Percentiles rank a stretch among this genome's conserved stretches.
Conservation (phyloP, 768 basidiomycete species). For the Leccinum pellstonianum region DNA sequence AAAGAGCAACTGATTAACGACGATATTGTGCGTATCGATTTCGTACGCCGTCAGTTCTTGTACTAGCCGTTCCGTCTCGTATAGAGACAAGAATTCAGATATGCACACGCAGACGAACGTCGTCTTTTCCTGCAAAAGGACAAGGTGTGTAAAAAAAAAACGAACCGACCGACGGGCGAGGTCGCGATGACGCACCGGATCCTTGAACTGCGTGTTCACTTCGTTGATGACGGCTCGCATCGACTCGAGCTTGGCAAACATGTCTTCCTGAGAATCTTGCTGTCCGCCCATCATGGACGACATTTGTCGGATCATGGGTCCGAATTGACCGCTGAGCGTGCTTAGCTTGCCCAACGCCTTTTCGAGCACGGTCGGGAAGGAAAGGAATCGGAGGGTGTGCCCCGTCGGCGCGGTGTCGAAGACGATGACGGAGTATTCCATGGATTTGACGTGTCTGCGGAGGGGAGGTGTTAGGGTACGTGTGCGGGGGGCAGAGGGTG, state of each 20-base stretch:
- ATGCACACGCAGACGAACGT: constrained; percentile 99
- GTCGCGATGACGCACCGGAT: constrained; percentile 63
- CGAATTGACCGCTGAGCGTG: constrained; percentile 90
- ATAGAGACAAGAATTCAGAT: constrained; percentile 95
- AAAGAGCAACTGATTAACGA: constrained; percentile 96
- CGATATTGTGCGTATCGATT: constrained; percentile 98
- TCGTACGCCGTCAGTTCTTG: constrained; percentile 94
- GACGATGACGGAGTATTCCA: constrained; percentile 99
- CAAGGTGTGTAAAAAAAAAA: neutral
- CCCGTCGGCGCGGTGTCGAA: constrained; percentile 99
- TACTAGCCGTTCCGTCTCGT: constrained; percentile 97
- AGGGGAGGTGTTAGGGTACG: neutral
- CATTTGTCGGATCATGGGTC: constrained; percentile 97
- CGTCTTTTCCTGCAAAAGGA: constrained; percentile 77
- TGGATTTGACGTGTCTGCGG: constrained; percentile 94
- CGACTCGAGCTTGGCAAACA: constrained; percentile 96
- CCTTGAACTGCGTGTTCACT: constrained; percentile 99
- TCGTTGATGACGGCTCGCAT: constrained; percentile 98
- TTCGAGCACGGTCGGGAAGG: constrained; percentile 97
- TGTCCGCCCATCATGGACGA: constrained; percentile 95
- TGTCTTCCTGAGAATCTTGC: constrained; percentile 89
- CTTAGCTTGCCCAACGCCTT: constrained; percentile 96
- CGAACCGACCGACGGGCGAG: too few species aligned
- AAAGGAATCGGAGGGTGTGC: constrained; percentile 96
- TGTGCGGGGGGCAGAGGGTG: neutral